These are phyloP conservation scores for Podila epigama DNA, from an alignment of 192 early-diverging fungal species.

Conservation along the genomic window DNA sequence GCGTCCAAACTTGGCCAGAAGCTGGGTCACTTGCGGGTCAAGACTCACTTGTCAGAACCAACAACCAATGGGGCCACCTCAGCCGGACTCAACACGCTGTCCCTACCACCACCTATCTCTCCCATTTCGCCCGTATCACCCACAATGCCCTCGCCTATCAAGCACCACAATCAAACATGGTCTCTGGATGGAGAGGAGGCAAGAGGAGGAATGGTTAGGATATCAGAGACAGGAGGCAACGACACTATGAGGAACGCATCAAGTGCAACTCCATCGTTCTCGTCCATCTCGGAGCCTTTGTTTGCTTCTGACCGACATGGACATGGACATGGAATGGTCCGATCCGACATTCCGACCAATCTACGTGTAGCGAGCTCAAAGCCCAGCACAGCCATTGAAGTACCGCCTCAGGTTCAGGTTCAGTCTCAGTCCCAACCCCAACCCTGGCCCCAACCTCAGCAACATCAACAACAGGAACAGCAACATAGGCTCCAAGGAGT, in stretches of 20 bases:
- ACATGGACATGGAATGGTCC: background rate
- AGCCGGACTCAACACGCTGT: background rate
- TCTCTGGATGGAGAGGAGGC: no score
- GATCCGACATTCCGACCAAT: background rate
- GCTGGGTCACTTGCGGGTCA: constrained; percentile 22
- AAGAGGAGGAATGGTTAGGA: background rate
- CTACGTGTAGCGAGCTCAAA: no score
- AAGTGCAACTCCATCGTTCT: constrained; percentile 29
- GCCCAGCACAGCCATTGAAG: no score
- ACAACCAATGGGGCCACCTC: background rate
- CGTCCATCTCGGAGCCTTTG: constrained; percentile 8
- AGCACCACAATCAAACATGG: background rate
- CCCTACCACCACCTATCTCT: constrained; percentile 23
- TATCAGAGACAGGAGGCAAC: background rate
- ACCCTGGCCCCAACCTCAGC: no score
- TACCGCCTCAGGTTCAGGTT: background rate
- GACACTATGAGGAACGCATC: background rate
- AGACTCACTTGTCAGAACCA: constrained; percentile 11
- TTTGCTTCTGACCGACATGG: constrained; percentile 12
- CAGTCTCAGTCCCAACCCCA: no score
- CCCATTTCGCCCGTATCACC: constrained; percentile 40
- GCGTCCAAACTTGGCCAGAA: constrained; percentile 23
- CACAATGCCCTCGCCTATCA: background rate
- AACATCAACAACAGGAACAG: background rate
- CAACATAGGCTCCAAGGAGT: background rate